Base-by-base conservation (phyloP, 805 yeast species). In the Saturnispora silvae region DNA sequence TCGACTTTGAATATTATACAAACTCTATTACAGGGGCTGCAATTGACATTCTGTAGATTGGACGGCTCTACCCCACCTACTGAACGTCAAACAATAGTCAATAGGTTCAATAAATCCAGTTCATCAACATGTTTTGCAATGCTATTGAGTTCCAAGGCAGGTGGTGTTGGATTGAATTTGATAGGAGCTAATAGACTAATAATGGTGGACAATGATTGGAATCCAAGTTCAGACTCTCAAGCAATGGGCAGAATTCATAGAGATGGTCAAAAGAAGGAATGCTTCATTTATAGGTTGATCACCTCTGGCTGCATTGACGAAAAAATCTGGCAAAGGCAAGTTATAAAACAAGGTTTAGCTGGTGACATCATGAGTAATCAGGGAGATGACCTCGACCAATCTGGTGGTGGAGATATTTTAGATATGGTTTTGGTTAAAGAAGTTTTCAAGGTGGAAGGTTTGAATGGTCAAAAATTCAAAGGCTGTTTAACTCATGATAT, bases 191-290 rank as follows among this genome's bases (percentile, higher is more conserved):
- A 94, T 1, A 61, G 97, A 20, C 60, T 92, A 28, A 68, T 92
- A 4, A 60, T 92, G 17, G 81, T 83, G 51, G 98, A 92, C 53
- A 84, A 92, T 45, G 97, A 92, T 52, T 92, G 98, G 98, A 92
- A 92, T 45, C 98, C 98, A 0, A 75, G 96, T 0, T 68, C 79
- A 10, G 98, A 92, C 52, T 56, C 81, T 24, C 98, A 92, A 55
- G 95, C 96, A 0, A 83, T 89, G 94, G 95, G 96, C 1, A 63
- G 98, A 44, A 77, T 92, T 5, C 95, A 89, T 52, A 66, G 98
- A 49, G 96, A 89, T 55, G 98, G 98, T 0, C 98, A 92, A 54
- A 71, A 59, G 33, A 69, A 60, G 33, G 84, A 84, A 0, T 92
- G 86, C 9, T 79, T 63, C 52, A 77, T 89, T 22, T 92, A 92